These are phyloP conservation scores for Diplogelasinospora grovesii DNA, from an alignment of 495 filamentous ascomycete species.

Conservation along the genomic window DNA sequence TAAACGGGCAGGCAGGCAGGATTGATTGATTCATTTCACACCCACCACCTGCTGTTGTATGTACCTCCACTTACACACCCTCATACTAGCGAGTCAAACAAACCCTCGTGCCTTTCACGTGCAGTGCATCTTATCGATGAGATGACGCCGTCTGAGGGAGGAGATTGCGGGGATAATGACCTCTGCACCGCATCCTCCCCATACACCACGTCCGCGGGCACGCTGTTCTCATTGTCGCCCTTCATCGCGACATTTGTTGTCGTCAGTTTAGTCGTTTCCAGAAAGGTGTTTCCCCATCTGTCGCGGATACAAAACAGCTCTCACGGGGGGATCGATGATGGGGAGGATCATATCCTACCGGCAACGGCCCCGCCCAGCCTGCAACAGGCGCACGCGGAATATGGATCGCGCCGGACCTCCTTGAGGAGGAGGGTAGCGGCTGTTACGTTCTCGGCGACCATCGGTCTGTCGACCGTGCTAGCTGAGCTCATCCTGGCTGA, in stretches of 20 bases:
- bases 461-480: constrained; percentile 66
- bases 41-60: too few species aligned
- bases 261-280: constrained; percentile 48
- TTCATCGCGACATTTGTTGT: constrained; percentile 56
- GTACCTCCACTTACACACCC: too few species aligned
- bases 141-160: too few species aligned
- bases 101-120: too few species aligned
- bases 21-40: too few species aligned
- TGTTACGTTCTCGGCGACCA: constrained; percentile 60
- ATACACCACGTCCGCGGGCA: constrained; percentile 19
- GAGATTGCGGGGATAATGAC: too few species aligned
- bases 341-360: constrained; percentile 48
- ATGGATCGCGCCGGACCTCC: constrained; percentile 38
- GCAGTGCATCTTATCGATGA: too few species aligned
- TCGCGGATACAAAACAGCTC: constrained; percentile 41
- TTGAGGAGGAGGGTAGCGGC: constrained; percentile 49
- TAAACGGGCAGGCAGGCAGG: too few species aligned
- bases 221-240: constrained; percentile 33
- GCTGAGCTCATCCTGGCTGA: constrained; percentile 72
- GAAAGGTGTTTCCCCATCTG: constrained; percentile 58
- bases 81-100: too few species aligned
- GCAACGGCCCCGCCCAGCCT: constrained; percentile 42
- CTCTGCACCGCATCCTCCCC: constrained; percentile 24
- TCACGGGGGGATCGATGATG: constrained; percentile 21
- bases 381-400: constrained; percentile 44